Evolutionary conservation across 140 eudicot species (phyloP).

Genomic region (Stevia rebaudiana): DNA sequence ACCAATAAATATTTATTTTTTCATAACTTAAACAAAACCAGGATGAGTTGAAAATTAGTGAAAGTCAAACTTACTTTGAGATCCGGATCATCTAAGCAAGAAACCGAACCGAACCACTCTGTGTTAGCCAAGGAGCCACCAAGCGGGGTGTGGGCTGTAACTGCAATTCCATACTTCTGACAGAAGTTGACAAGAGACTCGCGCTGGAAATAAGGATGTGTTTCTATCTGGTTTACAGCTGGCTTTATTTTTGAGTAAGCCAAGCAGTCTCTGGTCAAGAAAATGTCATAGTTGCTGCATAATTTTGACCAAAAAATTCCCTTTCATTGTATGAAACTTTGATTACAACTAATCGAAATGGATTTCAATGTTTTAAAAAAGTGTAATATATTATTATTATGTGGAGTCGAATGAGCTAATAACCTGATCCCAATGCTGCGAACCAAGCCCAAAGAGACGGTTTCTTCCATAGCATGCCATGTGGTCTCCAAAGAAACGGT

Average conservation of each 20-base stretch:
- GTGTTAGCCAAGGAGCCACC: slow-evolving; percentile 82
- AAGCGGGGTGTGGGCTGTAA: slow-evolving; percentile 90
- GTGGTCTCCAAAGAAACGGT: slow-evolving; percentile 78
- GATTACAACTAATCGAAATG: background rate
- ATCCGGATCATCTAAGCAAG: slow-evolving; percentile 81
- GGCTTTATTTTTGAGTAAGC: slow-evolving; percentile 86
- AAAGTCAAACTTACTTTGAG: slow-evolving; percentile 49
- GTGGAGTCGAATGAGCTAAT: too few relatives aligned
- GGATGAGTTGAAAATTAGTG: background rate
- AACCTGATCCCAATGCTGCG: slow-evolving; percentile 91
- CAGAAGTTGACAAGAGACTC: slow-evolving; percentile 86
- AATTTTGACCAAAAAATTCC: background rate
- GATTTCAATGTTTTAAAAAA: too few relatives aligned
- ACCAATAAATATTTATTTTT: too few relatives aligned
- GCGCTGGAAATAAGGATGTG: slow-evolving; percentile 88
- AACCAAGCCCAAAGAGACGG: slow-evolving; percentile 69
- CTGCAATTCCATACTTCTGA: slow-evolving; percentile 68
- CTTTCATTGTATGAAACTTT: background rate
- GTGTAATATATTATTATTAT: too few relatives aligned
- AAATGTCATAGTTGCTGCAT: slow-evolving; percentile 91
- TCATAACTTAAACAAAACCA: too few relatives aligned
- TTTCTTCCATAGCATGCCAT: slow-evolving; percentile 92
- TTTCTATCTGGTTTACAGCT: slow-evolving; percentile 87
- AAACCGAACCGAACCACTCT: slow-evolving; percentile 84
- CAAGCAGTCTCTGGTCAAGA: slow-evolving; percentile 73